Evolutionary conservation across 1,284 basidiomycete species (phyloP), one percentile per base, ranked within the genome.

Genomic region (Ceratobasidium sp.): DNA sequence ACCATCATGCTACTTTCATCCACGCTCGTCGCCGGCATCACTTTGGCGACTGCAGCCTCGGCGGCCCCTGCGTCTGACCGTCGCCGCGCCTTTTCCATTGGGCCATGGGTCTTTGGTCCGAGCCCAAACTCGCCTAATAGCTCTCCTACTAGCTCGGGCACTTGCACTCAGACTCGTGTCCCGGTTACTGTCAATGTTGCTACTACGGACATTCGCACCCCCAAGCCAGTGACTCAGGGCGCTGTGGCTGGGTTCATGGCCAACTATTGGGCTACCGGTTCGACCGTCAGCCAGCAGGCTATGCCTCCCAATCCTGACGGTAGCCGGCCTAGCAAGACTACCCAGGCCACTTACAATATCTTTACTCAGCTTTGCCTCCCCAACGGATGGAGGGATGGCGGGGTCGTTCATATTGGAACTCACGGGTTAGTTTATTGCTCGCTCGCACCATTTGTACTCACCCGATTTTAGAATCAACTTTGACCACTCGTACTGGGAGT

Each of bases 401-500:
- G 79, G 7, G 78, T 76, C 33, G 41, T 81, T 30, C 77, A 80
- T 52, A 79, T 82, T 54, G 78, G 81, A 12, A 80, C 80, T 54
- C 81, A 82, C 79, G 81, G 80, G 81, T 82, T 78, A 27, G 80
- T 60, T 38, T 23, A 20, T 14, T 18, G 6, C 27, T 73, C 48
- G n/a, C 54, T 33, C 44, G 18, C 8, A 23, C 62, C n/a, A 20
- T n/a, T 52, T 48, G 44, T 55, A 50, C 20, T 52, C 33, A 74
- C n/a, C 55, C 5, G 7, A 46, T 64, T 33, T 1, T 50, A 81
- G 81, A 1, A 83, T 82, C 60, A 80, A 80, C 44, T 82, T 82
- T 73, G 82, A 83, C 48, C 81, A 83, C 78, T 80, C 78, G 12
- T 83, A 84, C 78, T 84, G 83, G 83, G 81, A 80, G 46, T 82